Base-by-base conservation (phyloP, 75 land plant genomes). In the Chamaecyparis obtusa region DNA sequence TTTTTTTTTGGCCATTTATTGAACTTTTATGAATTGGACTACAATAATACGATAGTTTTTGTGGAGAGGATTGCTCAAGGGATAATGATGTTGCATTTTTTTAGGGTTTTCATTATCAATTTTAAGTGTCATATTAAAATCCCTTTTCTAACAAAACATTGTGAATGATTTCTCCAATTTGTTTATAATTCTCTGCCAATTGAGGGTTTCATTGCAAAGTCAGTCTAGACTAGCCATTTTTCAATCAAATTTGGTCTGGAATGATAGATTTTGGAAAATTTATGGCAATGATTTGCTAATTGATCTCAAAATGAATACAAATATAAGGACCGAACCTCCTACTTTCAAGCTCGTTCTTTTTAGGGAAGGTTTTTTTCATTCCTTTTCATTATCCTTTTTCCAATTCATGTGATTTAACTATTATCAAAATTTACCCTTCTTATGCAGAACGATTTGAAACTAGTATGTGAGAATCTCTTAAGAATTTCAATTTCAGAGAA, bases 301-400 rank as follows among this genome's bases (percentile, higher is more conserved):
- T 56, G 60, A 56, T 56, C 60, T 56, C 21, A 79, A 79, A 43
- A 79, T 79, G 82, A 79, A 41, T 27, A 41, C 48, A 24, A 79
- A 79, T 1, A 37, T n/a, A 24, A 79, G 21, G 82, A 37, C 48
- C 30, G 48, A 48, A 30, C 46, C n/a, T 79, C 82, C 48, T 41
- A 43, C 91, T 57, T 77, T 91, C 89, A 91, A 91, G 89, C 87
- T 91, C 37, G 92, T 91, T 37, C 92, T 91, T 43, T 85, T 91
- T 19, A 91, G 92, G 19, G 92, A 91, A 56, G 92, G 91, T 90
- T 88, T 15, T 87, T 43, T 79, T 43, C 76, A 11, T 55, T 27
- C 51, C 14, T 87, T 87, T 51, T 77, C 24, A 17, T 27, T 39
- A 33, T 39, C 15, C 43, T 27, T 77, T 39, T 43, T 37, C 3